Evolutionary conservation across 2,329 filamentous ascomycete species (phyloP).

Genomic region (Verticillium longisporum): DNA sequence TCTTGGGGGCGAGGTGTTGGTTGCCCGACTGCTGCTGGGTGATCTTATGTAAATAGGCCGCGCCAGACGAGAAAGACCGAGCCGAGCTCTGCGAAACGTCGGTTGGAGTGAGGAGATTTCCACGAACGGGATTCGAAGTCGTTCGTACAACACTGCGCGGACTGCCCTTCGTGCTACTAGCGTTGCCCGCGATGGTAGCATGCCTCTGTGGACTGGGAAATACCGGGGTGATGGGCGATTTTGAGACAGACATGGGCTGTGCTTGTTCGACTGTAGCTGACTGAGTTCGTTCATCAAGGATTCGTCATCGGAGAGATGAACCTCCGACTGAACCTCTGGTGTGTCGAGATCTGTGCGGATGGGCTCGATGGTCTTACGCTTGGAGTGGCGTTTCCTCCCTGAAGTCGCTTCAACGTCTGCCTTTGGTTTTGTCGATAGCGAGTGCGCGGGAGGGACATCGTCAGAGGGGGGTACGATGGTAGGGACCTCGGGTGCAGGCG

Average conservation of each 20-base stretch:
- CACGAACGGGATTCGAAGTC: slow-evolving; percentile 33
- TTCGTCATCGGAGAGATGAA: slow-evolving; percentile 63
- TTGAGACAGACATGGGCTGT: slow-evolving; percentile 70
- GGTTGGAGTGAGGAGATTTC: slow-evolving; percentile 35
- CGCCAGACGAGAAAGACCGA: slow-evolving; percentile 50
- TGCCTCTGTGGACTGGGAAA: slow-evolving; percentile 29
- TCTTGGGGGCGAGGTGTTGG: slow-evolving; percentile 51
- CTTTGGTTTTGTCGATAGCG: neutral
- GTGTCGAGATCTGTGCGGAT: slow-evolving; percentile 44
- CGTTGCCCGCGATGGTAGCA: slow-evolving; percentile 12
- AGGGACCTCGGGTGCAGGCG: slow-evolving; percentile 11
- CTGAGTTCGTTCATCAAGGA: slow-evolving; percentile 80
- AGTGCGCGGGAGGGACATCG: neutral
- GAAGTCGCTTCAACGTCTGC: neutral
- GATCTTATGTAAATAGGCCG: slow-evolving; percentile 48
- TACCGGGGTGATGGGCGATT: slow-evolving; percentile 71
- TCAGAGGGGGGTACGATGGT: slow-evolving; percentile 3
- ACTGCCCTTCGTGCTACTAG: slow-evolving; percentile 3
- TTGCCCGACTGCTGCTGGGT: slow-evolving; percentile 41
- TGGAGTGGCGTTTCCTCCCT: slow-evolving; percentile 15
- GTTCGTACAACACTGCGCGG: slow-evolving; percentile 32
- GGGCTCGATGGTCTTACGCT: slow-evolving; percentile 39
- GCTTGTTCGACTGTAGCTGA: slow-evolving; percentile 77
- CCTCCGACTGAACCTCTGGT: slow-evolving; percentile 26
- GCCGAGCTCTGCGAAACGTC: slow-evolving; percentile 39